Conservation (phyloP, 73 alveolate species). For the Effrenium voratum region DNA sequence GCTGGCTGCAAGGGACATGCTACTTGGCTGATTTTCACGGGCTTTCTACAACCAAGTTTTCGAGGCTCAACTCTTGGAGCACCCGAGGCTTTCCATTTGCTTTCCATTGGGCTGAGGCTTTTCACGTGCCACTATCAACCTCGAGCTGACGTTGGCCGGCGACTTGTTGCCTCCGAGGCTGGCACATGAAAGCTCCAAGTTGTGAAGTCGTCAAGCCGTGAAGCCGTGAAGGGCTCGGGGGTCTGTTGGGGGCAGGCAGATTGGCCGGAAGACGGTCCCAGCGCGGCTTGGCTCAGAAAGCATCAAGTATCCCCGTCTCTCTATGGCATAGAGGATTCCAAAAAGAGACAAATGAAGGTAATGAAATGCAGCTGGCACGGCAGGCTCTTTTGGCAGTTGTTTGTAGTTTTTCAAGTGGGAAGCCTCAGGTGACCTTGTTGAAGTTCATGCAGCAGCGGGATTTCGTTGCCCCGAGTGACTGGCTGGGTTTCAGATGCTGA, state of each 20-base stretch:
- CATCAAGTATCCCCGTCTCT: not conserved
- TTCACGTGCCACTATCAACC: slow-evolving; percentile 88
- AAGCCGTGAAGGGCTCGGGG: not conserved
- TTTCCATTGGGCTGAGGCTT: slow-evolving; percentile 27
- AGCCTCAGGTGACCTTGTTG: slow-evolving; percentile 82
- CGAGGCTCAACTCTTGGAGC: not conserved
- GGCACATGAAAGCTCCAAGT: not conserved
- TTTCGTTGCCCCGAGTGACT: slow-evolving; percentile 95
- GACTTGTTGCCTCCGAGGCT: slow-evolving; percentile 63
- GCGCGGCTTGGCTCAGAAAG: not conserved
- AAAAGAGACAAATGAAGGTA: not conserved
- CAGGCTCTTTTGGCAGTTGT: not conserved
- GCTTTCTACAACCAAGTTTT: not conserved
- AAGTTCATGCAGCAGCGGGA: slow-evolving; percentile 95
- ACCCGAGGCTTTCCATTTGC: not conserved
- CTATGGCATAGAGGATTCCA: not conserved
- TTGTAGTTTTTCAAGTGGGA: not conserved
- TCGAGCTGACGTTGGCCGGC: slow-evolving; percentile 55
- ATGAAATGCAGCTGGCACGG: not conserved
- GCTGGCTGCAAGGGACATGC: slow-evolving; percentile 79
- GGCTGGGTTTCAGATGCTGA: slow-evolving; percentile 95
- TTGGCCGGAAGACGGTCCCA: slow-evolving; percentile 78
- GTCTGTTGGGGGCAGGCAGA: slow-evolving; percentile 16
- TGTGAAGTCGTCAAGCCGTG: not conserved
- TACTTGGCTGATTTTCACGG: not conserved